Evolutionary conservation across 257 asterid species (phyloP), one percentile per base, ranked within the genome.

Genomic region (Rauvolfia tetraphylla): DNA sequence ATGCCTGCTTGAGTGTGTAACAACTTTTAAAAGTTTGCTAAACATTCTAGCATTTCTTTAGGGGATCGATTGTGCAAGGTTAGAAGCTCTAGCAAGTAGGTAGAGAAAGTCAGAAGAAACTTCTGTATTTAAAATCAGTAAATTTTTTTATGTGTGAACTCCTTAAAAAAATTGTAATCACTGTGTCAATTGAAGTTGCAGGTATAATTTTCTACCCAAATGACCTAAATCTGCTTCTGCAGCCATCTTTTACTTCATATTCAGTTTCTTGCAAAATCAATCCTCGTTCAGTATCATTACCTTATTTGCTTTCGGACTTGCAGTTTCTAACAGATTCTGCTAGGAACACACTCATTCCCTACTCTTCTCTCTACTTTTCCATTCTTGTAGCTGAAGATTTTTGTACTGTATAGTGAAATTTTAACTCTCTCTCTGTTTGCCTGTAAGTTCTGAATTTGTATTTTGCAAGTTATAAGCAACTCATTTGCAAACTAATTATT

Each of bases 391-490:
- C 20, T 34, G 48, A 0, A 51, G 36, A 20, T 38, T 36, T 38
- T 66, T 51, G 61, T 33, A 17, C 25, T 15, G 9, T 33, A 14
- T 15, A 20, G 0, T 2, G 25, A 1, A 18, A 11, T 5, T 5
- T n/a, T 56, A 36, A 3, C 27, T 75, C n/a, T 15, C 22, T 27
- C 39, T 34, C 13, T 51, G 2, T 68, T 31, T 29, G 25, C 13
- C 72, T 56, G n/a, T 38, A 25, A 76, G 31, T 51, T 3, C 58
- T 67, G 5, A 25, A 61, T 67, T 75, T 72, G 76, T 14, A 58
- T 79, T 72, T 79, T 79, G 44, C 4, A 3, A 68, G 36, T 72
- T 78, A 22, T 75, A 46, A 46, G 14, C 1, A 74, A 61, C 9
- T 62, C 1, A 31, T 57, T 75, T 20, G 34, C 22, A 0, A 76